A percentile compares a stretch with the other conserved stretches of the same genome.
Conservation (phyloP, 768 basidiomycete genomes). For the Rhodotorula babjevae region DNA sequence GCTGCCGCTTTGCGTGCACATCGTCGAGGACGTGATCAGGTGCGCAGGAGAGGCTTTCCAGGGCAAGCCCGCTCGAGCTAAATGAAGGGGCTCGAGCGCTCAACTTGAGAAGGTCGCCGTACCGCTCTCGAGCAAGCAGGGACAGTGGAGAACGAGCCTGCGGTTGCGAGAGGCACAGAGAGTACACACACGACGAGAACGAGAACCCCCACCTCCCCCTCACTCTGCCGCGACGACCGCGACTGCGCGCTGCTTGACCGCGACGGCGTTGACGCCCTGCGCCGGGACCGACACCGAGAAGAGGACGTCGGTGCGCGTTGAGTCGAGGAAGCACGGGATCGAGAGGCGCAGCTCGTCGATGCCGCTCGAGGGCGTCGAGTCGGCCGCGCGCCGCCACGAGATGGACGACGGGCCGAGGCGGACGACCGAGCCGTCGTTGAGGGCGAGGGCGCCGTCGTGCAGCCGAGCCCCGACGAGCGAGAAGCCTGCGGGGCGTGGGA, state of each 20-base stretch:
- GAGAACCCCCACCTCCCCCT: not conserved
- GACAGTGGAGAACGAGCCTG: not conserved
- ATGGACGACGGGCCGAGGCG: constrained; percentile 75
- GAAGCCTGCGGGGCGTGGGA: constrained; percentile 57
- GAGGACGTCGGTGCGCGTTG: constrained; percentile 64
- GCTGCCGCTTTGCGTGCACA: too few species aligned
- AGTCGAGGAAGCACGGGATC: constrained; percentile 87
- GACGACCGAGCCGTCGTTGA: constrained; percentile 80
- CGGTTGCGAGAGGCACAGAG: not conserved
- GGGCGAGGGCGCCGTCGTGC: constrained; percentile 61
- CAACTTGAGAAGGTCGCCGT: not conserved
- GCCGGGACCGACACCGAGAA: constrained; percentile 84
- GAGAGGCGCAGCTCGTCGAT: constrained; percentile 54
- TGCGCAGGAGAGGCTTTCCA: too few species aligned
- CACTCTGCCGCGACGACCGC: constrained; percentile 68
- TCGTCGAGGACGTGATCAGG: too few species aligned
- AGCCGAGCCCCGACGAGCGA: constrained; percentile 81
- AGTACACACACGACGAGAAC: not conserved
- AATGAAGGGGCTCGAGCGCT: too few species aligned
- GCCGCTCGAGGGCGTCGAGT: constrained; percentile 42
- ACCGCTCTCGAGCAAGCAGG: too few species aligned
- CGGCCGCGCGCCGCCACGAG: constrained; percentile 68
- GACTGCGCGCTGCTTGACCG: constrained; percentile 81
- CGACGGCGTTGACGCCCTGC: constrained; percentile 59
- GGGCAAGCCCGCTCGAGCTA: too few species aligned